A percentile compares a stretch with the other conserved stretches of the same genome.
Evolutionary conservation across 345 rosid species (phyloP).

Genomic region (Gossypium herbaceum): DNA sequence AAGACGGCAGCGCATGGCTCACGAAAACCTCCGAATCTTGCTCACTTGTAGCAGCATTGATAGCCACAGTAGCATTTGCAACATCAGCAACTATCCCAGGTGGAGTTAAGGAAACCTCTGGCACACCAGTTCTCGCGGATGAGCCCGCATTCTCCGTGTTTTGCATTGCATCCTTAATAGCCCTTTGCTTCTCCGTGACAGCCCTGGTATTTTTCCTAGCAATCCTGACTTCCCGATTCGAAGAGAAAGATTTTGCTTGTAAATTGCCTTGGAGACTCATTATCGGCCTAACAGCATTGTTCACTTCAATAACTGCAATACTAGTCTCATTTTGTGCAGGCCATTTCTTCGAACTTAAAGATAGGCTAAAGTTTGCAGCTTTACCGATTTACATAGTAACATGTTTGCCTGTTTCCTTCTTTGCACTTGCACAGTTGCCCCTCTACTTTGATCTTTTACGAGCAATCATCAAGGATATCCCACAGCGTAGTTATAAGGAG

Average conservation of each 20-base stretch:
- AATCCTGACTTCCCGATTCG: constrained; percentile 23
- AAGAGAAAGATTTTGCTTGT: constrained; percentile 19
- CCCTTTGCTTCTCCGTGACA: constrained; percentile 25
- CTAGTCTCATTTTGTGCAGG: constrained; percentile 28
- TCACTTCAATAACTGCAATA: constrained; percentile 22
- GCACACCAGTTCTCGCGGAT: not conserved
- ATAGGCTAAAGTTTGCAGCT: not conserved
- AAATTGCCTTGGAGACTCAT: constrained; percentile 25
- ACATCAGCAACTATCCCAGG: constrained; percentile 29
- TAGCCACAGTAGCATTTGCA: constrained; percentile 33
- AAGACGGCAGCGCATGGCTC: constrained; percentile 25
- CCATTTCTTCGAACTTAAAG: constrained; percentile 25
- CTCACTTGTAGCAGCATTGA: constrained; percentile 31
- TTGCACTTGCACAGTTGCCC: constrained; percentile 21
- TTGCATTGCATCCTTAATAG: constrained; percentile 24
- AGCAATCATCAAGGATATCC: constrained; percentile 16
- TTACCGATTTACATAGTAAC: constrained; percentile 24
- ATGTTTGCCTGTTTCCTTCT: constrained; percentile 27
- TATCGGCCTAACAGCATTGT: constrained; percentile 20
- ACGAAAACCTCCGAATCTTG: constrained; percentile 33
- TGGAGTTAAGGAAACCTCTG: not conserved
- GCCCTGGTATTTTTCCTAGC: constrained; percentile 20
- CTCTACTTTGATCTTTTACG: constrained; percentile 22
- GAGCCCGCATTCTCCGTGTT: constrained; percentile 7
- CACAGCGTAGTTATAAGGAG: constrained; percentile 15